phyloP scores from a whole-genome alignment of 129 eudicot species.

The Centaurea solstitialis region DNA sequence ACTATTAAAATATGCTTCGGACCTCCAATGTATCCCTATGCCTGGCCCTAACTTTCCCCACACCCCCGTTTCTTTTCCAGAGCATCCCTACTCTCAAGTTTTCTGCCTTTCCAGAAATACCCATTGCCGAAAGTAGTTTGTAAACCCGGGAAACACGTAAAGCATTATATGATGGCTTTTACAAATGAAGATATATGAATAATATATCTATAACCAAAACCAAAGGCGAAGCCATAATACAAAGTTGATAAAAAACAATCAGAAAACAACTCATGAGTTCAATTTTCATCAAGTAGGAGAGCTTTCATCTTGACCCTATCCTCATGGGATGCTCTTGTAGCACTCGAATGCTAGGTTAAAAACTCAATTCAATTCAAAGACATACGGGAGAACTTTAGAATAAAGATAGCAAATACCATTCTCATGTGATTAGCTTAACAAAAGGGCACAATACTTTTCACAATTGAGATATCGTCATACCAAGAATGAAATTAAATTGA shows the following conservation, averaged over 20 bases:
- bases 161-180: neutral
- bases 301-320: neutral
- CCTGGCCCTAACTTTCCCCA: too few species aligned
- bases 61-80: too few species aligned
- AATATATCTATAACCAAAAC: neutral
- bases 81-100: too few species aligned
- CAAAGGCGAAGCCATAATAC: neutral
- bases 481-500: neutral
- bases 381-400: neutral
- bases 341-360: neutral
- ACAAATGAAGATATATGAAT: neutral
- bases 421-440: neutral
- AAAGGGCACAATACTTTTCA: neutral
- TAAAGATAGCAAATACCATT: neutral
- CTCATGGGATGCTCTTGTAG: neutral
- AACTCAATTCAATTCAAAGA: neutral
- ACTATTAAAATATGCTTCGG: too few species aligned
- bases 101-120: too few species aligned
- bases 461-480: neutral
- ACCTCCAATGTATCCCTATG: too few species aligned
- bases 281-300: neutral
- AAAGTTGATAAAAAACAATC: neutral
- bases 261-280: neutral
- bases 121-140: neutral
- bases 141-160: neutral